These are phyloP conservation scores for Melaleuca alternifolia DNA, from an alignment of 345 rosid genomes.

Conservation along the genomic window DNA sequence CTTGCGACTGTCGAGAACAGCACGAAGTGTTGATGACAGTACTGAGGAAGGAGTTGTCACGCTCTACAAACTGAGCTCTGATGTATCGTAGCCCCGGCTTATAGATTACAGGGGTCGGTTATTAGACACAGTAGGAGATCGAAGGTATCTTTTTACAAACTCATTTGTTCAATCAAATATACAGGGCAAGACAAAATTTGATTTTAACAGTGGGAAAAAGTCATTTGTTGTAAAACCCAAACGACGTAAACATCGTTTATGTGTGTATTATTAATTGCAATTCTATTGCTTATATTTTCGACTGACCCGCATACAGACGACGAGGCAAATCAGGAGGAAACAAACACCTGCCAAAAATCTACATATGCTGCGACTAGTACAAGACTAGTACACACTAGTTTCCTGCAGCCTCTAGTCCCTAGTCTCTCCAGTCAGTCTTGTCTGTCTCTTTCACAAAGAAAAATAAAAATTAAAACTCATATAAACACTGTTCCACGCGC, in stretches of 20 bases:
- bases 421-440: not conserved
- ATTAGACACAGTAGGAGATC: not conserved
- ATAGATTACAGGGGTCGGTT: not conserved
- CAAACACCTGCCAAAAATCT: not conserved
- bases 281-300: not conserved
- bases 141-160: not conserved
- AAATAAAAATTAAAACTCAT: not conserved
- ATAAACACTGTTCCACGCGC: not conserved
- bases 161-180: not conserved
- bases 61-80: not conserved
- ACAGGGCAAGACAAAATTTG: not conserved
- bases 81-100: not conserved
- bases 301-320: not conserved
- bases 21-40: not conserved
- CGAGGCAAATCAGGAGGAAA: not conserved
- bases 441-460: not conserved
- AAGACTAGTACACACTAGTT: not conserved
- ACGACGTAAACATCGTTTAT: not conserved
- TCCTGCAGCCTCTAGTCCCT: conserved; percentile 8
- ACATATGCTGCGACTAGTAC: not conserved
- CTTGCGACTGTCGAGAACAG: not conserved
- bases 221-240: not conserved
- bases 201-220: not conserved
- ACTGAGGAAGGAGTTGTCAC: not conserved
- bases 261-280: not conserved